phyloP scores from a whole-genome alignment of 805 yeast species.

The Jamesozyma lodderae region DNA sequence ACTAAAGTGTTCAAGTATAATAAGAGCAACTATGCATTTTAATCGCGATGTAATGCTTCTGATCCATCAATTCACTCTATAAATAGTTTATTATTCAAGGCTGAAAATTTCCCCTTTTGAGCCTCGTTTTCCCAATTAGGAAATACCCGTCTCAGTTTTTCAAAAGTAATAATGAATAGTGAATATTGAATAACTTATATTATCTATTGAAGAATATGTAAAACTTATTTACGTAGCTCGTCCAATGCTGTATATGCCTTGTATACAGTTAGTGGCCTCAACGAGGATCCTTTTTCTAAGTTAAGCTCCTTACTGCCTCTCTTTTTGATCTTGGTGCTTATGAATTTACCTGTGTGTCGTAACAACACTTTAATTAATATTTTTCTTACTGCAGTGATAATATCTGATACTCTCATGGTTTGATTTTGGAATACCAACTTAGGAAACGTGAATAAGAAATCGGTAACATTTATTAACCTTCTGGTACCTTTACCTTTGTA shows the following conservation, averaged over 20 bases:
- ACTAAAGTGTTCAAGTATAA: no score
- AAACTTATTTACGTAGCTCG: no score
- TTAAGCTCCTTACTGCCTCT: constrained; percentile 5
- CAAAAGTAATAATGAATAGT: no score
- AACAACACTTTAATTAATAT: constrained; percentile 50
- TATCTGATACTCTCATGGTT: constrained; percentile 66
- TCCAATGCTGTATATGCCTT: constrained; percentile 11
- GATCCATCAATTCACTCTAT: no score
- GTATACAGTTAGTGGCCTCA: constrained; percentile 10
- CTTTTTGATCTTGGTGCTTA: constrained; percentile 60
- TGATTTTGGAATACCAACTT: constrained; percentile 46
- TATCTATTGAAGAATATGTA: no score
- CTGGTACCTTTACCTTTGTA: constrained; percentile 66
- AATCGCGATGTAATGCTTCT: no score
- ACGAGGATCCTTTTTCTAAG: constrained; percentile 1
- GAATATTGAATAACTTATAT: no score
- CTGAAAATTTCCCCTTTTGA: no score
- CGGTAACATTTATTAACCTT: constrained; percentile 67
- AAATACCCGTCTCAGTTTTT: no score
- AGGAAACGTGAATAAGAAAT: constrained; percentile 62
- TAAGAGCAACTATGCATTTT: no score
- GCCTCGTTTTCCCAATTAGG: no score
- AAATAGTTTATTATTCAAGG: no score
- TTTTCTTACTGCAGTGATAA: constrained; percentile 52
- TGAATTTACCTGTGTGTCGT: constrained; percentile 63